These are phyloP conservation scores for Iris pallida DNA, from an alignment of 116 monocot species.

Conservation along the genomic window DNA sequence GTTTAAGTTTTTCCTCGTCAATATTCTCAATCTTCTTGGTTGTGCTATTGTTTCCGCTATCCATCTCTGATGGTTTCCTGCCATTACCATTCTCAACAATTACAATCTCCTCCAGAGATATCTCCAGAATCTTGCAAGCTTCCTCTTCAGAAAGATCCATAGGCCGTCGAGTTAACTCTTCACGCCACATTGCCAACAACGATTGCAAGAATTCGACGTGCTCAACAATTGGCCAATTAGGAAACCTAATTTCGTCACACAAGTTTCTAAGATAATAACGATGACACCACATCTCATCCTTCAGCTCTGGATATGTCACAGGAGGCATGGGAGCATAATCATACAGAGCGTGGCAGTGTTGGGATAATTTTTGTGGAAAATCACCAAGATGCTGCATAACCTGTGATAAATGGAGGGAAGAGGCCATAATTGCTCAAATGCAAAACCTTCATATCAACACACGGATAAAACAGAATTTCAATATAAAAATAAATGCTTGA, in stretches of 20 bases:
- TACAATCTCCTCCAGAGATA: conserved; percentile 81
- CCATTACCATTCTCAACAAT: conserved; percentile 31
- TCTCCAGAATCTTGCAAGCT: conserved; percentile 92
- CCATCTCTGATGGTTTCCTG: conserved; percentile 19
- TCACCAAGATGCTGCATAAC: conserved; percentile 99
- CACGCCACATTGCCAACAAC: conserved; percentile 98
- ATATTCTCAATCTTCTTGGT: conserved; percentile 56
- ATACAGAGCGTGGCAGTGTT: conserved; percentile 95
- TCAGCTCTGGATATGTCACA: conserved; percentile 93
- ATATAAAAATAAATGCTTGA: not conserved
- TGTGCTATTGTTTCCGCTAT: conserved; percentile 22
- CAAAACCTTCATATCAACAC: too few relatives aligned
- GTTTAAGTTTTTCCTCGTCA: conserved; percentile 98
- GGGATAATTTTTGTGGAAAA: conserved; percentile 96
- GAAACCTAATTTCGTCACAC: conserved; percentile 97
- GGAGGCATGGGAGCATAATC: conserved; percentile 99
- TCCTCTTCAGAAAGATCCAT: conserved; percentile 99
- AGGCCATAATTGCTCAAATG: not conserved
- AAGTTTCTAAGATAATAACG: conserved; percentile 95
- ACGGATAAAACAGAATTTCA: not conserved
- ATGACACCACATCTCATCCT: conserved; percentile 99
- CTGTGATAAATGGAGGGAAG: conserved; percentile 36
- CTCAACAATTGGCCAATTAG: conserved; percentile 98
- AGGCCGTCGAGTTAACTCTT: conserved; percentile 86
- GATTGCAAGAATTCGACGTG: conserved; percentile 99